Base-by-base conservation (phyloP, 495 filamentous ascomycete species). In the Daldinia bambusicola region DNA sequence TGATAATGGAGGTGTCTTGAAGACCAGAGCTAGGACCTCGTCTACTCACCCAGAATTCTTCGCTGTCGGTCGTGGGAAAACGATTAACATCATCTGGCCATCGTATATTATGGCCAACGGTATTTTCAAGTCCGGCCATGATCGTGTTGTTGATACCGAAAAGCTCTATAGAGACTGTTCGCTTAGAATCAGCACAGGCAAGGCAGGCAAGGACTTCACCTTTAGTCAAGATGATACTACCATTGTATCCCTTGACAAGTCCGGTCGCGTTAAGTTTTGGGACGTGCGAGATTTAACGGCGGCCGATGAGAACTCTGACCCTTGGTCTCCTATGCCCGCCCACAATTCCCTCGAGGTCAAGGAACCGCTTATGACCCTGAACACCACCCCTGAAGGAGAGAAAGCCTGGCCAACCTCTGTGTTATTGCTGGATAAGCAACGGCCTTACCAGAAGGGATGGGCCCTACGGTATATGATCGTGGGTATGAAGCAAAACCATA, bases 401-500 rank as follows among this genome's bases (percentile, higher is more conserved):
- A 97, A 97, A 80, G 91, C 93, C 2, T 97, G 93, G 90, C 94
- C 96, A 16, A 98, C 95, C 0, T 98, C 95, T 20, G 92, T 99
- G 53, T 88, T 97, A 78, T 90, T 99, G 82, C 85, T 98, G 69
- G 96, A 99, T 80, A 98, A 98, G 84, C 88, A 91, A 77, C 90
- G 93, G 16, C 92, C 95, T 31, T 97, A 94, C 77, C 86, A 89
- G 77, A 95, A 92, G 79, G 91, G 91, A 36, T 89, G 90, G 75
- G 94, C 96, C 16, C 81, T 96, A 64, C 87, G 96, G 66, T 99
- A 98, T 81, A 89, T 98, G 80, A 87, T 99, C 65, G 94, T 99
- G 56, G 96, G 96, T 66, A 91, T 98, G 85, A 98, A 98, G 82
- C 96, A 98, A 79, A 99, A 99, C 79, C 96, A 99, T 82, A 95